These are phyloP conservation scores for Aspergillus ustus DNA, from an alignment of 2,329 filamentous ascomycete species.

Conservation along the genomic window DNA sequence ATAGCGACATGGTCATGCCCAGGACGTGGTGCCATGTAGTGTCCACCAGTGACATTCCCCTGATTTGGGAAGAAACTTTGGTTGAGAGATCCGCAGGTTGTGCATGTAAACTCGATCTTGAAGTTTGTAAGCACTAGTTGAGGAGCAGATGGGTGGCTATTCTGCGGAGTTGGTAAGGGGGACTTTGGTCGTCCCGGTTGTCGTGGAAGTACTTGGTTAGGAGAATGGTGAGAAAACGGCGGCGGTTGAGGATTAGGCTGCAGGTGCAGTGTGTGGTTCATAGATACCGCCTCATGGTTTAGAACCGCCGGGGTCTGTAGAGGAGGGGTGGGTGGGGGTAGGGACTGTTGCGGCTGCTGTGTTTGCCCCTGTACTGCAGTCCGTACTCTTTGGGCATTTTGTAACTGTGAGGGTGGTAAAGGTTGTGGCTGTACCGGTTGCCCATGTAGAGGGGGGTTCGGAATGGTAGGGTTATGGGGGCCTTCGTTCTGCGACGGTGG, in stretches of 20 bases:
- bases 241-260: conserved; percentile 30
- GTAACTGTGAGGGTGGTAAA: conserved; percentile 12
- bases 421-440: conserved; percentile 25
- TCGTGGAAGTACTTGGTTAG: conserved; percentile 25
- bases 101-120: conserved; percentile 47
- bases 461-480: conserved; percentile 25
- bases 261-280: conserved; percentile 29
- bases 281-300: conserved; percentile 27
- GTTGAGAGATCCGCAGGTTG: conserved; percentile 43
- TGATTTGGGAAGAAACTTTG: conserved; percentile 46
- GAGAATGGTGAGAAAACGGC: conserved; percentile 27
- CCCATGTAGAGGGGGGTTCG: conserved; percentile 25
- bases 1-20: conserved; percentile 26
- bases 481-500: conserved; percentile 23
- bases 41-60: conserved; percentile 37
- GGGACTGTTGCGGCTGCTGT: conserved; percentile 9
- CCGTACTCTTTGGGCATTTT: conserved; percentile 21
- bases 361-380: conserved; percentile 20
- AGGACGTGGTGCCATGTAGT: conserved; percentile 33
- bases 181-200: conserved; percentile 29
- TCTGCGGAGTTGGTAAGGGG: conserved; percentile 28
- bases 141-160: conserved; percentile 32
- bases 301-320: conserved; percentile 27
- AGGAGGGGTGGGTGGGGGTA: conserved; percentile 10
- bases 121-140: conserved; percentile 42